phyloP scores from a whole-genome alignment of 495 filamentous ascomycete species.

The Aspergillus asperescens region DNA sequence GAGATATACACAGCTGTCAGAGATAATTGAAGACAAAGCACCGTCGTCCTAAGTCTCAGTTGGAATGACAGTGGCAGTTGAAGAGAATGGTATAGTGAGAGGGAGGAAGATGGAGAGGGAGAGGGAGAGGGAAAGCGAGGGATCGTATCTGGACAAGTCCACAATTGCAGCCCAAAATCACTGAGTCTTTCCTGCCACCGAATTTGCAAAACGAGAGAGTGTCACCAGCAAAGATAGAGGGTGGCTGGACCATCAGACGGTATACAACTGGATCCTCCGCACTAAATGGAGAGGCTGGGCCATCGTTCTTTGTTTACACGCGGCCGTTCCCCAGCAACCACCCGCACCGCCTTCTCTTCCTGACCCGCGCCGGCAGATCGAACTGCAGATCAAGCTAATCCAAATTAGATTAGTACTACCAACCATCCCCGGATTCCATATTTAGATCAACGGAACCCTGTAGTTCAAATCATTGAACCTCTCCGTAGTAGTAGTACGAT shows the following conservation, averaged over 20 bases:
- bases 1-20: slow-evolving; percentile 12
- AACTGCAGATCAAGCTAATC: slow-evolving; percentile 16
- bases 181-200: slow-evolving; percentile 18
- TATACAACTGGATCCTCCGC: slow-evolving; percentile 22
- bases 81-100: slow-evolving; percentile 18
- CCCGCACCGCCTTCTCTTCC: slow-evolving; percentile 29
- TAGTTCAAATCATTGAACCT: not conserved
- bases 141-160: slow-evolving; percentile 33
- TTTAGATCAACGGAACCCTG: not conserved
- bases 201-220: slow-evolving; percentile 10
- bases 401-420: slow-evolving; percentile 15
- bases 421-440: slow-evolving; percentile 7
- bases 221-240: slow-evolving; percentile 16
- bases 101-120: slow-evolving; percentile 24
- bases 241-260: slow-evolving; percentile 15
- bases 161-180: slow-evolving; percentile 27
- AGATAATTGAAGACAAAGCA: not conserved
- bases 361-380: slow-evolving; percentile 1
- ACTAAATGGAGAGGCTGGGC: slow-evolving; percentile 42
- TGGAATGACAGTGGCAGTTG: slow-evolving; percentile 7
- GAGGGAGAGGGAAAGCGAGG: slow-evolving; percentile 24
- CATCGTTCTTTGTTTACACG: slow-evolving; percentile 45
- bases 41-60: slow-evolving; percentile 5
- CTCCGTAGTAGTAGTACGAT: not conserved
- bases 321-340: slow-evolving; percentile 37